Evolutionary conservation across 1,284 basidiomycete genomes (phyloP).

Genomic region (Melampsora americana): DNA sequence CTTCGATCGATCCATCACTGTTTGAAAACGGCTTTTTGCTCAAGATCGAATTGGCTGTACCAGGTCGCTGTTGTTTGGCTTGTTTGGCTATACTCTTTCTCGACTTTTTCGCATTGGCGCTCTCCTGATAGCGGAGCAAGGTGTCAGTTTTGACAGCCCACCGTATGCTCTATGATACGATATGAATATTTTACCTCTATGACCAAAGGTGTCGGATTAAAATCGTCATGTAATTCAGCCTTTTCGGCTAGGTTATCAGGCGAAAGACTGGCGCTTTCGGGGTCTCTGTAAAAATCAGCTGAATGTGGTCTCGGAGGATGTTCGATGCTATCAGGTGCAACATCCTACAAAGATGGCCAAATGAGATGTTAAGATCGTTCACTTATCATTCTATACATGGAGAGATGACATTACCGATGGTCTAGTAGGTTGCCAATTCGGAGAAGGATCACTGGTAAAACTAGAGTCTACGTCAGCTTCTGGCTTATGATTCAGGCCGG

Average conservation of each 20-base stretch:
- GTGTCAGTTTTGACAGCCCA: too few species aligned
- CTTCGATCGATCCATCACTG: background rate
- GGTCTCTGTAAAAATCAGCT: background rate
- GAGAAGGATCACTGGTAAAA: background rate
- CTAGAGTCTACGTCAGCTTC: background rate
- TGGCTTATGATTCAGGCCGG: background rate
- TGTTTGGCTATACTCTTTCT: background rate
- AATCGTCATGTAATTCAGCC: background rate
- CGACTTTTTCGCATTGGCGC: background rate
- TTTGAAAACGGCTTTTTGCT: conserved; percentile 2
- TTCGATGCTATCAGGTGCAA: background rate
- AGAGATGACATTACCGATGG: background rate
- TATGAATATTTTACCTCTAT: background rate
- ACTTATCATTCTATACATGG: too few species aligned
- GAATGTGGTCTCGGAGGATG: background rate
- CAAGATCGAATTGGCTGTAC: conserved; percentile 2
- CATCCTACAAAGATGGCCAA: background rate
- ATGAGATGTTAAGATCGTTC: too few species aligned
- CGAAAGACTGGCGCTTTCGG: background rate
- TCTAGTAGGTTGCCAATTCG: background rate
- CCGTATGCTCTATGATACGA: too few species aligned
- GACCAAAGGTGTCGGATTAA: background rate
- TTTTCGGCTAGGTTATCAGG: background rate
- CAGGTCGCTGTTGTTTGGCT: background rate
- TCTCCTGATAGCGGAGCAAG: background rate